Base-by-base conservation (phyloP, 148 eudicot species). In the Vaccinium myrtillus region DNA sequence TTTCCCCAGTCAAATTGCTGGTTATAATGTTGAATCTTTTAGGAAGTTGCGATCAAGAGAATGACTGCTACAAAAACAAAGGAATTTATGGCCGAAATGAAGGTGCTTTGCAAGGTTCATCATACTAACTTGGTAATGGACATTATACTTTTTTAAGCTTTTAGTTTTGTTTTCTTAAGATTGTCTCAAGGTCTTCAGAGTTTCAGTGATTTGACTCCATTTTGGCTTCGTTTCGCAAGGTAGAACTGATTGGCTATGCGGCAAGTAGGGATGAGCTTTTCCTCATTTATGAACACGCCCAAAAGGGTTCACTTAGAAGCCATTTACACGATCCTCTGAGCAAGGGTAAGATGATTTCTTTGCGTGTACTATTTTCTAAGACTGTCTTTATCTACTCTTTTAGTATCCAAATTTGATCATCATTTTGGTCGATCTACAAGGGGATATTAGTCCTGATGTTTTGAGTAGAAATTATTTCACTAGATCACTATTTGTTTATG, bases 11-110 rank as follows among this genome's bases (percentile, higher is more conserved):
- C 32, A 79, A 74, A 25, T 8, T 21, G 13, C 5, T 39, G 27
- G 21, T 79, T 83, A 30, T 78, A 12, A 58, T 48, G 80, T 69
- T 59, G 73, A 69, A 77, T 80, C 70, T 81, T 81, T 58, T 81
- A 97, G 99, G 99, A 95, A 88, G 98, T 94, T 75, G 98, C 98
- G n/a, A 90, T 95, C 69, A 97, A 97, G 87, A 93, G 93, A 85
- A 97, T 97, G 99, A 97, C 99, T 82, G 95, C 94, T 39, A 95
- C 95, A 39, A 95, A 97, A 89, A 95, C 97, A 39, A 97, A 89
- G 88, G 99, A 95, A 82, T 97, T 95, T 58, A 85, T 87, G 88
- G 95, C 93, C 18, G 99, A 97, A 91, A 95, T 97, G 95, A 97
- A 95, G 92, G 93, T 97, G 85, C 90, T 97, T 50, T 95, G 99